These are phyloP conservation scores for Aspergillus fijiensis DNA, from an alignment of 2,329 filamentous ascomycete genomes.

Conservation along the genomic window DNA sequence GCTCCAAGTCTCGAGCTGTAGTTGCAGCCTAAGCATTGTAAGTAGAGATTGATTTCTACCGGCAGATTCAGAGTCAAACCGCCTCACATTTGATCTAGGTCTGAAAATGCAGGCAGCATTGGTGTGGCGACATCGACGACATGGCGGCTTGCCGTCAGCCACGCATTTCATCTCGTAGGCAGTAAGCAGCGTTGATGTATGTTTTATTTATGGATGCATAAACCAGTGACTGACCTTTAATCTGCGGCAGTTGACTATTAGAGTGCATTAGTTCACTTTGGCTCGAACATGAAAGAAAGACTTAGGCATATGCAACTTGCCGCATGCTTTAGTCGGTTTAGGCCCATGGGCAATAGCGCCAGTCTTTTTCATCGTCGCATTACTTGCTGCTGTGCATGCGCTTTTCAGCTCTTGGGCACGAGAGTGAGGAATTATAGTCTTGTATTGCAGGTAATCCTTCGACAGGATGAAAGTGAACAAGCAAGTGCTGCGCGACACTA, in stretches of 20 bases:
- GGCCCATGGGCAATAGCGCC: slow-evolving; percentile 22
- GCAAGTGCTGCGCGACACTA: not conserved
- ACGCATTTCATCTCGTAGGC: slow-evolving; percentile 32
- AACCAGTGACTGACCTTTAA: slow-evolving; percentile 23
- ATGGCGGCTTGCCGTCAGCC: slow-evolving; percentile 28
- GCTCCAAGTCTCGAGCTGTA: slow-evolving; percentile 19
- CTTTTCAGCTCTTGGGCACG: no score
- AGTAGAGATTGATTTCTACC: not conserved
- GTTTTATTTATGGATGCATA: not conserved
- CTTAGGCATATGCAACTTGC: slow-evolving; percentile 18
- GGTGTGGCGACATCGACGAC: slow-evolving; percentile 29
- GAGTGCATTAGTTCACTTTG: not conserved
- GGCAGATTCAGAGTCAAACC: not conserved
- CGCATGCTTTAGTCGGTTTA: slow-evolving; percentile 34
- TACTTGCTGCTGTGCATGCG: not conserved
- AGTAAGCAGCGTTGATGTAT: slow-evolving; percentile 3
- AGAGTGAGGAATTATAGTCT: not conserved
- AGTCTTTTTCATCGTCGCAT: slow-evolving; percentile 21
- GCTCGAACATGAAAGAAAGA: not conserved
- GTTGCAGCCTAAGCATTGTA: slow-evolving; percentile 24
- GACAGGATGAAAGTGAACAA: not conserved
- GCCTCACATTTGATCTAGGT: slow-evolving; percentile 31
- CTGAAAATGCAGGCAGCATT: slow-evolving; percentile 28
- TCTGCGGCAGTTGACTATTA: slow-evolving; percentile 32
- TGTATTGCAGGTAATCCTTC: not conserved